Base-by-base conservation (phyloP, 2,329 filamentous ascomycete species). In the Hymenoscyphus scutula region DNA sequence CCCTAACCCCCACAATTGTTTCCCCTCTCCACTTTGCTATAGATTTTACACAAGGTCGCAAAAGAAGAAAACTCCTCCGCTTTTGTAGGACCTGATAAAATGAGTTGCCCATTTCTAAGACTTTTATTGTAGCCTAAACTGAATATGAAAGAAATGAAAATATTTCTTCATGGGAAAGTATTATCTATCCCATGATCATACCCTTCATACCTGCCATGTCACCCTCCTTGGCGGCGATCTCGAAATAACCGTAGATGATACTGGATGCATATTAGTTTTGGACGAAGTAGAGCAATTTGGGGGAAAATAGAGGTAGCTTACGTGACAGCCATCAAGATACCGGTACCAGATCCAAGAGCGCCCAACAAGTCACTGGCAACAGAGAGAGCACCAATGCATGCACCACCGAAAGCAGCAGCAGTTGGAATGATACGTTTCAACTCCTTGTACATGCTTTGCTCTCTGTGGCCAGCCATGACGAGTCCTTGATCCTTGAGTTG, bases 371-470 rank as follows among this genome's bases (percentile, higher is more conserved):
- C 95, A 77, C 91, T 96, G 74, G 90, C 88, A 74, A 99, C 94
- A 59, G 94, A 98, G 68, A 99, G 88, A 71, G 91, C 94, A 82
- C 95, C 95, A 82, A 99, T 99, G 84, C 94, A 98, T 70, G 95
- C 95, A 84, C 95, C 95, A 79, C 96, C 95, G 71, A 99, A 99
- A 73, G 96, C 95, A 69, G 95, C 95, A 66, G 95, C 96, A 65
- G 95, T 98, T 68, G 95, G 96, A 69, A 99, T 99, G 74, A 99
- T 95, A 75, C 95, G 90, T 90, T 99, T 99, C 69, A 99, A 87
- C 82, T 99, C 95, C 85, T 96, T 96, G 88, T 99, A 99, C 95
- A 99, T 99, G 84, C 91, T 96, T 85, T 98, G 94, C 79, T 99
- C 96, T 81, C 95, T 91, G 84, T 99, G 95, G 75, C 95, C 95